phyloP scores from a whole-genome alignment of 2,329 filamentous ascomycete species.

The Cladorrhinum sp. region DNA sequence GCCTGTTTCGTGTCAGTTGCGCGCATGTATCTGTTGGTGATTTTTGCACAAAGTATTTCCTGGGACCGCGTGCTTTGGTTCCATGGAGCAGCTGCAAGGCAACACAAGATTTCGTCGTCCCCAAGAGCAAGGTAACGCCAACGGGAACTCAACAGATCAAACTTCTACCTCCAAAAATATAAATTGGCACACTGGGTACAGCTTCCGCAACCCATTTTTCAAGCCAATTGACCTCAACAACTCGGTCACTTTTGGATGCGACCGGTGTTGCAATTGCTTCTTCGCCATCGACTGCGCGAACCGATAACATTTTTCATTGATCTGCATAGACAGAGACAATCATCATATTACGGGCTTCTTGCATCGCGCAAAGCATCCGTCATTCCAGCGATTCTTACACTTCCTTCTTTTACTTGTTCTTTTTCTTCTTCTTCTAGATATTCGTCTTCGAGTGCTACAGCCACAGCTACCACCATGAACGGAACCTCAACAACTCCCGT shows the following conservation, averaged over 20 bases:
- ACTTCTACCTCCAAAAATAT: background rate
- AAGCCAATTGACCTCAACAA: background rate
- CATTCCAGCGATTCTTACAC: background rate
- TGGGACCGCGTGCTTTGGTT: too few relatives aligned
- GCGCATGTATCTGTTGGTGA: too few relatives aligned
- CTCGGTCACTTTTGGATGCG: background rate
- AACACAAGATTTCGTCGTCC: conserved; percentile 8
- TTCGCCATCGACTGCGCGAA: background rate
- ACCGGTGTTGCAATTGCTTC: background rate
- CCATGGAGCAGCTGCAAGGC: background rate
- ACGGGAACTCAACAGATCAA: background rate
- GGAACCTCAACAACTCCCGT: conserved; percentile 11
- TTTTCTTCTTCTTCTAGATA: background rate
- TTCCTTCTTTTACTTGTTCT: background rate
- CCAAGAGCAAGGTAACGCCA: background rate
- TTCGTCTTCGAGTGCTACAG: background rate
- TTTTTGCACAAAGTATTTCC: too few relatives aligned
- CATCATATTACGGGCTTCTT: too few relatives aligned
- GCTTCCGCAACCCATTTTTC: background rate
- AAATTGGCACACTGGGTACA: background rate
- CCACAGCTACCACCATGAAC: conserved; percentile 26
- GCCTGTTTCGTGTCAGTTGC: too few relatives aligned
- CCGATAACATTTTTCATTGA: background rate
- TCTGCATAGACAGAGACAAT: background rate
- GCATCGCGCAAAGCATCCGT: too few relatives aligned